Evolutionary conservation across 805 yeast species (phyloP).

Genomic region (Millerago galiae): DNA sequence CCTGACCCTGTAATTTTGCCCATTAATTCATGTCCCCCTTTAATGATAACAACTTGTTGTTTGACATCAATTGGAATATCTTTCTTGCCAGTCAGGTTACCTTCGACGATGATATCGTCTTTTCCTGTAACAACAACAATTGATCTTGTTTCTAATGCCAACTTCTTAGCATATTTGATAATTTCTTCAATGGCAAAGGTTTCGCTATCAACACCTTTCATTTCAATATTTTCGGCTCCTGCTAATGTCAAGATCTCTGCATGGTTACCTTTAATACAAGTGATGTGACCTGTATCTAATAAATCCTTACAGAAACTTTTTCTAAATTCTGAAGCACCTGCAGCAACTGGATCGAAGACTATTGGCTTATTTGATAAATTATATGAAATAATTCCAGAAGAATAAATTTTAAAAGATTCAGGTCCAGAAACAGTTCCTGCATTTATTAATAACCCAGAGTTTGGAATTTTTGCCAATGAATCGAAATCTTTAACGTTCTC

Average conservation of each 20-base stretch:
- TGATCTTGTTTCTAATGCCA: slow-evolving; percentile 46
- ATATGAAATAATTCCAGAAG: slow-evolving; percentile 51
- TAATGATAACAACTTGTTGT: slow-evolving; percentile 29
- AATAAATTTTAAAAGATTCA: slow-evolving; percentile 20
- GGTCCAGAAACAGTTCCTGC: slow-evolving; percentile 56
- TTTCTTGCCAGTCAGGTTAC: slow-evolving; percentile 26
- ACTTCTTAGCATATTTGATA: slow-evolving; percentile 36
- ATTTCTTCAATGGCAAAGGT: slow-evolving; percentile 19
- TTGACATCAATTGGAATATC: slow-evolving; percentile 15
- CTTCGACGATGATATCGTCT: slow-evolving; percentile 45
- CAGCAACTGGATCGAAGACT: slow-evolving; percentile 89
- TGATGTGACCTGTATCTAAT: slow-evolving; percentile 49
- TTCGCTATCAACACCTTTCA: slow-evolving; percentile 71
- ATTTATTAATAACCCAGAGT: slow-evolving; percentile 56
- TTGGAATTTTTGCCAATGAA: slow-evolving; percentile 54
- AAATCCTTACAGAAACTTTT: slow-evolving; percentile 39
- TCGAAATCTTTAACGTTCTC: slow-evolving; percentile 61
- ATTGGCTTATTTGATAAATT: slow-evolving; percentile 52
- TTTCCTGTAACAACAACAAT: slow-evolving; percentile 71
- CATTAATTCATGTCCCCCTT: slow-evolving; percentile 61
- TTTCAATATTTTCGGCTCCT: slow-evolving; percentile 31
- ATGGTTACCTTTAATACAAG: slow-evolving; percentile 77
- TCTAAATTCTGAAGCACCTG: slow-evolving; percentile 70
- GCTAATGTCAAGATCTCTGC: slow-evolving; percentile 72
- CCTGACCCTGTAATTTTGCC: slow-evolving; percentile 76